These are phyloP conservation scores for Cyberlindnera mycetangii DNA, from an alignment of 805 yeast genomes.

Conservation along the genomic window DNA sequence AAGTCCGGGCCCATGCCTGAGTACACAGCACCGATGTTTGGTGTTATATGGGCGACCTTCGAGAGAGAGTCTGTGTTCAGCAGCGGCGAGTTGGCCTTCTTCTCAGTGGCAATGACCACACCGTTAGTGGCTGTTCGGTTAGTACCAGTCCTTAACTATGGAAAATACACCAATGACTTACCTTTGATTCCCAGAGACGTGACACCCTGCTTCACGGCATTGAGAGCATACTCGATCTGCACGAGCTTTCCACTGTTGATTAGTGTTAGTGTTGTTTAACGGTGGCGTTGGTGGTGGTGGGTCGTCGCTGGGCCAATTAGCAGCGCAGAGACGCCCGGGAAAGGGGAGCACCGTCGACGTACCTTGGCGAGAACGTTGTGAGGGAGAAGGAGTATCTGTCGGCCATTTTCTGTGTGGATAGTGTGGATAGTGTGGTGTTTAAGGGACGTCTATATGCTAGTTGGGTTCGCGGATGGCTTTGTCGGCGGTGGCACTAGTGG, in stretches of 20 bases:
- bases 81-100: slow-evolving; percentile 78
- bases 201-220: slow-evolving; percentile 97
- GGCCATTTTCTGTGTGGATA: slow-evolving; percentile 58
- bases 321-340: no score
- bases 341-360: no score
- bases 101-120: slow-evolving; percentile 93
- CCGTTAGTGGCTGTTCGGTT: slow-evolving; percentile 74
- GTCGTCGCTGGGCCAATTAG: no score
- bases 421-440: neutral
- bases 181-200: slow-evolving; percentile 86
- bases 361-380: slow-evolving; percentile 97
- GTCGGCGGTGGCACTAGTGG: neutral
- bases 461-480: neutral
- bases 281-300: neutral
- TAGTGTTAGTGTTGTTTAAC: slow-evolving; percentile 10
- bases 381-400: slow-evolving; percentile 97
- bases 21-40: slow-evolving; percentile 94
- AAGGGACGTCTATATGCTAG: no score
- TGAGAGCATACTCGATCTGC: slow-evolving; percentile 95
- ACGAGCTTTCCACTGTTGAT: slow-evolving; percentile 85
- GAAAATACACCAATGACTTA: neutral
- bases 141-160: neutral
- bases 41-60: slow-evolving; percentile 82
- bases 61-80: slow-evolving; percentile 70
- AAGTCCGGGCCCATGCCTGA: slow-evolving; percentile 99